Evolutionary conservation across 805 yeast species (phyloP).

Genomic region (Yarrowia bubula): DNA sequence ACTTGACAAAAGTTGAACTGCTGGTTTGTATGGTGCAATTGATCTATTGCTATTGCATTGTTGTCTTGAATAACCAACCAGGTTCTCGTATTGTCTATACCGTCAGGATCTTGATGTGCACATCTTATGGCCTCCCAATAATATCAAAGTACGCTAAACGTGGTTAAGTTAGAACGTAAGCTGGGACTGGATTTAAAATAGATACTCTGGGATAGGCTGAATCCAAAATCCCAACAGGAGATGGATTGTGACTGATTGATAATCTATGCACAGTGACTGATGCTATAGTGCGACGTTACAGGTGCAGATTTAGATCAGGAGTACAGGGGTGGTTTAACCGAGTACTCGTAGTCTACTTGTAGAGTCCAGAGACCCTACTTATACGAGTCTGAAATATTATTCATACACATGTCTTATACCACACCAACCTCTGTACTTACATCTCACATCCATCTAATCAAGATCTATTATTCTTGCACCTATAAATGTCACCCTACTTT

Average conservation of each 20-base stretch:
- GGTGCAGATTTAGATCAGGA: not conserved
- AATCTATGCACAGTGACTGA: not conserved
- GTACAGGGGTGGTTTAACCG: too few species aligned
- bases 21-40: not conserved
- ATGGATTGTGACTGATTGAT: not conserved
- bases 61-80: not conserved
- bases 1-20: too few species aligned
- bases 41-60: not conserved
- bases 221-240: not conserved
- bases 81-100: not conserved
- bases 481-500: too few species aligned
- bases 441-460: too few species aligned
- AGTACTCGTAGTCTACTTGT: too few species aligned
- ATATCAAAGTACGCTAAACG: not conserved
- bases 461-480: too few species aligned
- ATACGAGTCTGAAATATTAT: too few species aligned
- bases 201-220: not conserved
- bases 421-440: too few species aligned
- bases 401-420: too few species aligned
- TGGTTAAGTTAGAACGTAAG: not conserved
- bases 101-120: not conserved
- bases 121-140: not conserved
- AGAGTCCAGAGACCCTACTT: too few species aligned
- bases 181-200: not conserved
- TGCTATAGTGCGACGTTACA: not conserved